Evolutionary conservation across 768 basidiomycete species (phyloP).

Genomic region (Pulveroboletus frians): DNA sequence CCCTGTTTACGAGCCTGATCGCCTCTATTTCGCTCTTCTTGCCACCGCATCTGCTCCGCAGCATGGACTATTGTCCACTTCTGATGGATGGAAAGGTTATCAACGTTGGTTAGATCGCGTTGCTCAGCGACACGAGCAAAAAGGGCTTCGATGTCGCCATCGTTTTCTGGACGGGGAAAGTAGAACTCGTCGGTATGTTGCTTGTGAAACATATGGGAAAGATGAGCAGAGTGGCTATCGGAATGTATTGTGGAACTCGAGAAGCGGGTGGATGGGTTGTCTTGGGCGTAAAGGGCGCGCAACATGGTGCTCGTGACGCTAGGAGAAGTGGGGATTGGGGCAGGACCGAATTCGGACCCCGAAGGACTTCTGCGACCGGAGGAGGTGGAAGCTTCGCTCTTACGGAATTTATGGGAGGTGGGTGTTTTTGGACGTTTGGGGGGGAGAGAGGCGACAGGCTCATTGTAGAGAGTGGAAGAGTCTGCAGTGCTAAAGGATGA

Average conservation of each 20-base stretch:
- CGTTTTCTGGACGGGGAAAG: conserved; percentile 71
- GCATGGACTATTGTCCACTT: conserved; percentile 91
- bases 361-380: conserved; percentile 47
- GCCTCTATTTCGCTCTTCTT: conserved; percentile 60
- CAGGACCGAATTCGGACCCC: conserved; percentile 50
- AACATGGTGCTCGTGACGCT: conserved; percentile 32
- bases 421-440: conserved; percentile 34
- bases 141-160: conserved; percentile 72
- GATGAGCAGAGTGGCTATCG: conserved; percentile 38
- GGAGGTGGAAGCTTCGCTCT: conserved; percentile 53
- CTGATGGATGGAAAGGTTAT: conserved; percentile 64
- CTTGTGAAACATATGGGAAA: conserved; percentile 52
- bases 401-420: conserved; percentile 33
- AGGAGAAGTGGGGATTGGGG: conserved; percentile 31
- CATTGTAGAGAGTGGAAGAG: conserved; percentile 56
- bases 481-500: conserved; percentile 55
- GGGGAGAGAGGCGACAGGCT: conserved; percentile 38
- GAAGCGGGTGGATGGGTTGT: conserved; percentile 57
- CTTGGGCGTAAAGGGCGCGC: conserved; percentile 54
- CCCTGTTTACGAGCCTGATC: conserved; percentile 56
- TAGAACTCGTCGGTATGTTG: conserved; percentile 54
- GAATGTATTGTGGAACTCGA: conserved; percentile 42
- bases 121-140: conserved; percentile 75
- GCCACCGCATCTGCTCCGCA: conserved; percentile 76
- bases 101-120: conserved; percentile 59